Base-by-base conservation (phyloP, 2,329 filamentous ascomycete genomes). In the Trichoderma harzianum region DNA sequence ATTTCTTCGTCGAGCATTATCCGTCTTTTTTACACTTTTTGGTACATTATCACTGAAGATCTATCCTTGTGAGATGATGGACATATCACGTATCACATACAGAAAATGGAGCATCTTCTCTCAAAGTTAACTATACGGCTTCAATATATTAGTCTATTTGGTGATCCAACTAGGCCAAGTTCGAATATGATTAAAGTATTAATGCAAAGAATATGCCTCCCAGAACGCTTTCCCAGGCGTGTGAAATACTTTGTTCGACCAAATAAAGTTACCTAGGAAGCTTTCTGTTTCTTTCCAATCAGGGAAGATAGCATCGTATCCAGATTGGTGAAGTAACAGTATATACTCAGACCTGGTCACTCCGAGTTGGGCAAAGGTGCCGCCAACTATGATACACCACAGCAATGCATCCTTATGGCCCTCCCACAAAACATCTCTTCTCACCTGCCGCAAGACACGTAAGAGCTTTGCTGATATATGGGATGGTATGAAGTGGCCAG, bases 401-500 rank as follows among this genome's bases (percentile, higher is more conserved):
- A 67, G 21, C 51, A 67, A 36, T 24, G 24, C 34, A 43, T 67
- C 64, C 5, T n/a, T 39, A 26, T 67, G 11, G 8, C 32, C 7
- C 30, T 67, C 32, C 64, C 51, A 58, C 11, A 16, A n/a, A 32
- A 36, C 26, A 58, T 36, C 18, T 10, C n/a, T 58, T 24, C 43
- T 39, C 5, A 34, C 34, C 21, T 43, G 21, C 14, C 32, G 64
- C 10, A 67, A 43, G 34, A 67, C 32, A 58, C 53, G 51, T 18
- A 67, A n/a, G 14, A 67, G 7, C 7, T 67, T 67, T 21, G 64
- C 24, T 11, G 64, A 67, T 58, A 67, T 67, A 24, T 67, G 64
- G 3, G 64, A 67, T 16, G 64, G 64, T 8, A 67, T 67, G 11
- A 67, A 67, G 7, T 43, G 51, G 3, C 64, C 51, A 14, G 64